phyloP scores from a whole-genome alignment of 2,329 filamentous ascomycete species.

The Anthostomella pinea region DNA sequence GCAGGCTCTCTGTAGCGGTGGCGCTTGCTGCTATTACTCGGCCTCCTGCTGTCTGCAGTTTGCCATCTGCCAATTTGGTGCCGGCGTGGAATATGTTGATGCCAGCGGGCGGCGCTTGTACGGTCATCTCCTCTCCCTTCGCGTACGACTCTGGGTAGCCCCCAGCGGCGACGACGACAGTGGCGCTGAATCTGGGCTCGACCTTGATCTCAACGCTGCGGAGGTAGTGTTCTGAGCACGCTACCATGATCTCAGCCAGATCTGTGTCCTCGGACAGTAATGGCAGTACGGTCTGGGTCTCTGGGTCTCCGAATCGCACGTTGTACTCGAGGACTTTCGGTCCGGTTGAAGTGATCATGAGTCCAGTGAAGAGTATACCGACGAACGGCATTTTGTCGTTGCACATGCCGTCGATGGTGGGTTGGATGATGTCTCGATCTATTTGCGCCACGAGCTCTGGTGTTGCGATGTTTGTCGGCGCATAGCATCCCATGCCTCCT shows the following conservation, averaged over 20 bases:
- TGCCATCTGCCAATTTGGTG: slow-evolving; percentile 62
- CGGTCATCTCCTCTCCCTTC: slow-evolving; percentile 66
- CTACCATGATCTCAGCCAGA: slow-evolving; percentile 83
- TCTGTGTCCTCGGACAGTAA: slow-evolving; percentile 76
- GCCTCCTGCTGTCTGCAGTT: slow-evolving; percentile 77
- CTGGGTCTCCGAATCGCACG: slow-evolving; percentile 74
- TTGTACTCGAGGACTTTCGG: slow-evolving; percentile 78
- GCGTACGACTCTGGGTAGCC: slow-evolving; percentile 86
- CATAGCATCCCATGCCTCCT: slow-evolving; percentile 96
- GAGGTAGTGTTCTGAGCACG: slow-evolving; percentile 74
- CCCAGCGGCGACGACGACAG: slow-evolving; percentile 88
- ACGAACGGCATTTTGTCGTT: slow-evolving; percentile 71
- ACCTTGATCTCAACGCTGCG: slow-evolving; percentile 67
- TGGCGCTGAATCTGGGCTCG: slow-evolving; percentile 72
- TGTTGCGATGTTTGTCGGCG: slow-evolving; percentile 78
- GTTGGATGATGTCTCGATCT: slow-evolving; percentile 79
- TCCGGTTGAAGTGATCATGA: slow-evolving; percentile 74
- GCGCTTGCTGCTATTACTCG: slow-evolving; percentile 93
- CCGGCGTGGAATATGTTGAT: slow-evolving; percentile 91
- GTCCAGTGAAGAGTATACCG: slow-evolving; percentile 77
- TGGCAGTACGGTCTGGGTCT: slow-evolving; percentile 77
- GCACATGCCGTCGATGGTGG: slow-evolving; percentile 85
- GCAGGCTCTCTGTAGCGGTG: slow-evolving; percentile 65
- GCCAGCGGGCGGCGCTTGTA: slow-evolving; percentile 43
- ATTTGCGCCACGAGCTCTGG: slow-evolving; percentile 74